A percentile compares a stretch with the other conserved stretches of the same genome.
These are phyloP conservation scores for Diplodia corticola DNA, from an alignment of 2,329 filamentous ascomycete genomes.

Conservation along the genomic window DNA sequence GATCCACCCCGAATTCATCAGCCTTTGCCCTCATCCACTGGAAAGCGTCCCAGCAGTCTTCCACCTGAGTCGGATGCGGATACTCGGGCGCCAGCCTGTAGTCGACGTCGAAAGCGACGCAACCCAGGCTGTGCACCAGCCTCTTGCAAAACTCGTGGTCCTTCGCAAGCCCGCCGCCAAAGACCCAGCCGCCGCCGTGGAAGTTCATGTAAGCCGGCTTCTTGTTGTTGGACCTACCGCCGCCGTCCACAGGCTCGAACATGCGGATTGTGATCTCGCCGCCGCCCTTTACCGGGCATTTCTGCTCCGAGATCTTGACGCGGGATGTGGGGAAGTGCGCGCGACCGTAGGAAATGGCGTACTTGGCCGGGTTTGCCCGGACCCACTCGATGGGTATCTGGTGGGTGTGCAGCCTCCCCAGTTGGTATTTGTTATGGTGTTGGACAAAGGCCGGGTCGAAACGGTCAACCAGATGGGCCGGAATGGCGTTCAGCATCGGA, in stretches of 20 bases:
- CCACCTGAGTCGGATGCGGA: slow-evolving; percentile 36
- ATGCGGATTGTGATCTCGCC: slow-evolving; percentile 17
- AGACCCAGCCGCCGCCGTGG: slow-evolving; percentile 43
- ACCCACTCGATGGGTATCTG: slow-evolving; percentile 20
- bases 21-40: slow-evolving; percentile 29
- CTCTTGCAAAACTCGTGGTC: slow-evolving; percentile 36
- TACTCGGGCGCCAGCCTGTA: slow-evolving; percentile 40
- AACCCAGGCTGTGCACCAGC: slow-evolving; percentile 24
- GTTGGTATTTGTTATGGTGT: slow-evolving; percentile 17
- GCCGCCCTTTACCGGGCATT: slow-evolving; percentile 15
- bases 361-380: slow-evolving; percentile 16
- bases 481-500: slow-evolving; percentile 19
- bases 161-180: slow-evolving; percentile 40
- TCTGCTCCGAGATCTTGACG: slow-evolving; percentile 15
- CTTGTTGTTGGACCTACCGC: no score
- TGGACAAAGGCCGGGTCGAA: slow-evolving; percentile 21
- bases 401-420: slow-evolving; percentile 19
- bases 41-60: slow-evolving; percentile 38
- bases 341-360: slow-evolving; percentile 18
- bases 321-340: slow-evolving; percentile 11
- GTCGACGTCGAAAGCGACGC: slow-evolving; percentile 37
- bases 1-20: slow-evolving; percentile 4
- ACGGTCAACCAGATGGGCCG: slow-evolving; percentile 3
- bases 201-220: slow-evolving; percentile 31
- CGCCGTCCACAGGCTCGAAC: slow-evolving; percentile 18